These are phyloP conservation scores for Pilatotrama ljubarskyi DNA, from an alignment of 768 basidiomycete genomes.

Conservation along the genomic window DNA sequence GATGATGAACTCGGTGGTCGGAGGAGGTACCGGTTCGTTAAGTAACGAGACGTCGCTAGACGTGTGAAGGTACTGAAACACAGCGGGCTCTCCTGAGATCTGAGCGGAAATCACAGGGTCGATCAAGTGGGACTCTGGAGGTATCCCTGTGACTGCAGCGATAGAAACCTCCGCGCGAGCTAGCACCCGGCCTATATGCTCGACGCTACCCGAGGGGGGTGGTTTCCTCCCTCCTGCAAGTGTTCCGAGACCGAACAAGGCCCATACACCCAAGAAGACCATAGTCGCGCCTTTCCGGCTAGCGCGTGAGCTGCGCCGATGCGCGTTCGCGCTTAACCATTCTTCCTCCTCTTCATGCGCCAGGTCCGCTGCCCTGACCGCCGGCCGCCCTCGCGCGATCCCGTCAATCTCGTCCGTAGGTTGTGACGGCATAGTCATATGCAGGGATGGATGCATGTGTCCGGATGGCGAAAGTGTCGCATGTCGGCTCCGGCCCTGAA, in stretches of 20 bases:
- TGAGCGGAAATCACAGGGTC: conserved; percentile 2
- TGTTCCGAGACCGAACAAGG: conserved; percentile 68
- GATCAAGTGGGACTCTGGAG: background rate
- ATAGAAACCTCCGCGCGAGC: conserved; percentile 22
- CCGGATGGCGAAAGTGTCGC: conserved; percentile 23
- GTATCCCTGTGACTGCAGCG: background rate
- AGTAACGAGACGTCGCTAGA: conserved; percentile 9
- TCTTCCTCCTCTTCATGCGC: conserved; percentile 29
- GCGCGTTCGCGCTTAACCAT: conserved; percentile 20
- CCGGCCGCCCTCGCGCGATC: conserved; percentile 45
- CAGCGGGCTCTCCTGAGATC: background rate
- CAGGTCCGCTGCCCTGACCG: conserved; percentile 36
- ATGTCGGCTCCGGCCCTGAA: conserved; percentile 32
- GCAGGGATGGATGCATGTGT: conserved; percentile 32
- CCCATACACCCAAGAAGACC: conserved; percentile 78
- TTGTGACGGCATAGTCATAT: conserved; percentile 35
- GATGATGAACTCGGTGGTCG: conserved; percentile 58
- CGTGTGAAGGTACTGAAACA: background rate
- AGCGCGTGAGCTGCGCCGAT: conserved; percentile 51
- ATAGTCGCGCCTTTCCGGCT: conserved; percentile 73
- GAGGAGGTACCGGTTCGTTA: conserved; percentile 24
- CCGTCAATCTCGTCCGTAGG: conserved; percentile 25
- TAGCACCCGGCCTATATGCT: conserved; percentile 51
- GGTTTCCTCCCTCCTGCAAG: conserved; percentile 38
- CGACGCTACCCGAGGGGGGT: conserved; percentile 27